Conservation (phyloP, 2,329 filamentous ascomycete genomes). For the Talaromyces funiculosus region DNA sequence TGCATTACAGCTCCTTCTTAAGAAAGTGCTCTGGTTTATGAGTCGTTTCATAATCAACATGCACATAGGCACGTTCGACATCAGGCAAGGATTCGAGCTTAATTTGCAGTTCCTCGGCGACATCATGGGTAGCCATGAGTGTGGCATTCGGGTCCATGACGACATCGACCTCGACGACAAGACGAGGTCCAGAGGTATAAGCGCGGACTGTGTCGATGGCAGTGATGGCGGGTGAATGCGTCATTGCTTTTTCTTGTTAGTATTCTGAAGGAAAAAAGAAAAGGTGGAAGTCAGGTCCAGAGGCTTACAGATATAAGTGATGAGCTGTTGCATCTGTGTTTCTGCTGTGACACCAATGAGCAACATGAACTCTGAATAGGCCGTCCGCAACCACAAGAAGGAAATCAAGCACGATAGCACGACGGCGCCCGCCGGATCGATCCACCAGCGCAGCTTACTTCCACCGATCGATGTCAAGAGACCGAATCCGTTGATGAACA, state of each 20-base stretch:
- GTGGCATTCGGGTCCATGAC: conserved; percentile 77
- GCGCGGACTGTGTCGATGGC: conserved; percentile 94
- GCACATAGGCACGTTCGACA: conserved; percentile 89
- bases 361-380: conserved; percentile 82
- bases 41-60: conserved; percentile 94
- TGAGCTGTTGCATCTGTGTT: conserved; percentile 80
- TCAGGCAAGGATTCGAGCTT: conserved; percentile 90
- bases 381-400: conserved; percentile 74
- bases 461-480: conserved; percentile 88
- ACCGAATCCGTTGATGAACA: conserved; percentile 94
- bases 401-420: conserved; percentile 73
- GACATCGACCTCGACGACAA: conserved; percentile 93
- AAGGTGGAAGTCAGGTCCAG: too few relatives aligned
- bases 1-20: conserved; percentile 54
- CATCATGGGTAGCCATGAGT: conserved; percentile 77
- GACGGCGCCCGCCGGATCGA: conserved; percentile 89
- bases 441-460: conserved; percentile 84
- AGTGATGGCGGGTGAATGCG: conserved; percentile 72
- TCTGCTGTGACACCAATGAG: conserved; percentile 85
- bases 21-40: conserved; percentile 83
- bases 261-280: too few relatives aligned
- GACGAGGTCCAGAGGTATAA: conserved; percentile 80
- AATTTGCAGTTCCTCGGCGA: conserved; percentile 87
- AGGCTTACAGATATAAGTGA: conserved; percentile 77
- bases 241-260: conserved; percentile 53